Evolutionary conservation across 768 basidiomycete species (phyloP).

Genomic region (Peribolospora baueri): DNA sequence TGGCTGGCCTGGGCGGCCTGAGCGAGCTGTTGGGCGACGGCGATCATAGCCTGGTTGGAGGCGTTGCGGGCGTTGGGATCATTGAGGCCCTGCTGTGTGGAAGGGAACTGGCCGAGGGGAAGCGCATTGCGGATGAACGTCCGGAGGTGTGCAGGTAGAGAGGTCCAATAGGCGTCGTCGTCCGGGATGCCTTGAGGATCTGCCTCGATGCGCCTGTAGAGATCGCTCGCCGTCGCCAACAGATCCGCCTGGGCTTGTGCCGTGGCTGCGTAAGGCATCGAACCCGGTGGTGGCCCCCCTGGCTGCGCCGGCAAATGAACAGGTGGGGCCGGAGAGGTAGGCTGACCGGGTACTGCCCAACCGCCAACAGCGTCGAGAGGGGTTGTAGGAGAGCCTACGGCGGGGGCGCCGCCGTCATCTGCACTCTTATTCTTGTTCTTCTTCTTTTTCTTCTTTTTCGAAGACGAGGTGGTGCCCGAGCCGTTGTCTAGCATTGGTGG

Average conservation of each 20-base stretch:
- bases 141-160: constrained; percentile 40
- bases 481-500: too few relatives aligned
- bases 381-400: too few relatives aligned
- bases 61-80: constrained; percentile 4
- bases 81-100: constrained; percentile 4
- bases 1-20: constrained; percentile 14
- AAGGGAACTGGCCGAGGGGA: constrained; percentile 18
- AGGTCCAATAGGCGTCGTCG: constrained; percentile 46
- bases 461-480: too few relatives aligned
- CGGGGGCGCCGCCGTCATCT: too few relatives aligned
- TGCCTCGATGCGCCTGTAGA: constrained; percentile 33
- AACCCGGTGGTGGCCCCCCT: too few relatives aligned
- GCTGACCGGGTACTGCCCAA: too few relatives aligned
- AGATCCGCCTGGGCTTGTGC: constrained; percentile 23
- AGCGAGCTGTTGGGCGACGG: constrained; percentile 11
- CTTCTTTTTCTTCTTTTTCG: too few relatives aligned
- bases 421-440: too few relatives aligned
- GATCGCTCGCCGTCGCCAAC: constrained; percentile 35
- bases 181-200: constrained; percentile 13
- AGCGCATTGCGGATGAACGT: constrained; percentile 37
- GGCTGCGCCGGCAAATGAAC: too few relatives aligned
- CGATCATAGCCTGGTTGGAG: background rate
- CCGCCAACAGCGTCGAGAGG: too few relatives aligned
- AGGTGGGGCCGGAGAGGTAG: too few relatives aligned
- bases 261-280: too few relatives aligned